A percentile compares a stretch with the other conserved stretches of the same genome.
These are phyloP conservation scores for Geosmithia morbida DNA, from an alignment of 2,329 filamentous ascomycete species.

Conservation along the genomic window DNA sequence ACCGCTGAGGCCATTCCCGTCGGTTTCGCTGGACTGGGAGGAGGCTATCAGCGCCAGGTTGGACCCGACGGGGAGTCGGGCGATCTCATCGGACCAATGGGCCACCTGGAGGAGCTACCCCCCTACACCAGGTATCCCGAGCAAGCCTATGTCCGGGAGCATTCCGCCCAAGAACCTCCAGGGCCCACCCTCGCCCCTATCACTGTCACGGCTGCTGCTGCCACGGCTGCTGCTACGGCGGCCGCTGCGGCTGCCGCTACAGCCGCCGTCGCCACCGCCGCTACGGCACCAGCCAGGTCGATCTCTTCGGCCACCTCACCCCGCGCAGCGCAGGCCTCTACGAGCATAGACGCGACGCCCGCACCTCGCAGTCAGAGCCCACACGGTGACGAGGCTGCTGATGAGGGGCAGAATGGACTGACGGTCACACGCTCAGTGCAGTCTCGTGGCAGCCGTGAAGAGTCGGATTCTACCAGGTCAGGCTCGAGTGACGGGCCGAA, in stretches of 20 bases:
- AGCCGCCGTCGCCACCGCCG: background rate
- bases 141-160: constrained; percentile 32
- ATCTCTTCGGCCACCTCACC: background rate
- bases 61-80: constrained; percentile 72
- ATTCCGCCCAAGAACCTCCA: background rate
- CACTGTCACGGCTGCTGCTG: constrained; percentile 3
- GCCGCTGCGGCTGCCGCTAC: background rate
- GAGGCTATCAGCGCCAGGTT: constrained; percentile 55
- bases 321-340: background rate
- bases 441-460: background rate
- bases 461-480: constrained; percentile 25
- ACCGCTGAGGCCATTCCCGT: constrained; percentile 39
- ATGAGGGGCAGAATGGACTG: background rate
- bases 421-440: background rate
- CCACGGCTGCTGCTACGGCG: background rate
- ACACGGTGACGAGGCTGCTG: background rate
- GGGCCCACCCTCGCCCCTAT: constrained; percentile 1
- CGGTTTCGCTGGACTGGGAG: constrained; percentile 57
- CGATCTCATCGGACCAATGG: constrained; percentile 75
- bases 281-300: constrained; percentile 2
- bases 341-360: background rate
- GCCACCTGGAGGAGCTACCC: constrained; percentile 80
- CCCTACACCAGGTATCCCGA: constrained; percentile 87
- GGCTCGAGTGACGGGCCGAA: constrained; percentile 37
- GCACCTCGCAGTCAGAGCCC: background rate